Base-by-base conservation (phyloP, 495 filamentous ascomycete species). In the Talaromyces adpressus region DNA sequence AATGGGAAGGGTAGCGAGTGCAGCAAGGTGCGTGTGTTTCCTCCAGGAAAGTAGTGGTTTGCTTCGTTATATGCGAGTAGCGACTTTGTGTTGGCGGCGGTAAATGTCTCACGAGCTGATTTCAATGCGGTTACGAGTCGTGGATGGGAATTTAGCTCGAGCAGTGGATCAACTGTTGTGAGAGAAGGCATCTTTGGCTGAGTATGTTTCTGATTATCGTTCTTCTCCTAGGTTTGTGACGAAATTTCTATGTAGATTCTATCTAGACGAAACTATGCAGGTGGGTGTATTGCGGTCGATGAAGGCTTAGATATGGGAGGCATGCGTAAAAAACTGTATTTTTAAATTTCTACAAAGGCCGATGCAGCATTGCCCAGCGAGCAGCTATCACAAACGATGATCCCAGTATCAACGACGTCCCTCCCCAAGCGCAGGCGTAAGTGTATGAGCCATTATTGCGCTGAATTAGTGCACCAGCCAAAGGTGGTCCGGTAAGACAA, bases 401-500 rank as follows among this genome's bases (percentile, higher is more conserved):
- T 0, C 52, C 52, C 52, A 56, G 11, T 6, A 56, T 25, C 6
- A 56, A 56, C 20, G 52, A 56, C 1, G 52, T 56, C 3, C 52
- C 52, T 11, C 20, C 52, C 52, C 52, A 56, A 11, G n/a, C n/a
- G 4, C 23, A 29, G 20, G 52, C 52, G 9, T 23, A 23, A 4
- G 23, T 23, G 30, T 56, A 56, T 5, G 18, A 25, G 6, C 25
- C 52, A 56, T 30, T 14, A 3, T 23, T 12, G 3, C 23, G 52
- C 3, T 23, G 6, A 7, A 89, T 76, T 64, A 88, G 66, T 3
- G 81, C 82, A 0, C 90, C 91, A 0, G 85, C 89, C 62, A 95
- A 85, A 1, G 91, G 89, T 12, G 89, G 83, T 0, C 91, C 91
- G 27, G 87, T 90, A 27, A 94, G 74, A 22, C 81, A 81, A 0